A percentile compares a stretch with the other conserved stretches of the same genome.
These are phyloP conservation scores for Candida sakaeoensis DNA, from an alignment of 805 yeast genomes.

Conservation along the genomic window DNA sequence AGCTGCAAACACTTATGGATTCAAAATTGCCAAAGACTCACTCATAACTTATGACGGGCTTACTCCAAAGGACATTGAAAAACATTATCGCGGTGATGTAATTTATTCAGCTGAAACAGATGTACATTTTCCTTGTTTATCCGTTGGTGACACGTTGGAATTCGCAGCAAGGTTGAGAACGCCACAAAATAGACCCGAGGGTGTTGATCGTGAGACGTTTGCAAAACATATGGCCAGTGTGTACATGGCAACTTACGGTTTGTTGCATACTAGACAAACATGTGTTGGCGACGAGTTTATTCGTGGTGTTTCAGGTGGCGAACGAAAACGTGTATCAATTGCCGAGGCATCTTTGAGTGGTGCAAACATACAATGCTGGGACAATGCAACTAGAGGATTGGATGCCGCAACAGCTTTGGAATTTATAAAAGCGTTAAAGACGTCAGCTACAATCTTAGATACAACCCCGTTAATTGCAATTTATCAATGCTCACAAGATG, in stretches of 20 bases:
- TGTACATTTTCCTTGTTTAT: constrained; percentile 50
- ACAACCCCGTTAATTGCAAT: constrained; percentile 60
- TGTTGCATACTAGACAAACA: constrained; percentile 52
- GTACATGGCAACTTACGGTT: constrained; percentile 42
- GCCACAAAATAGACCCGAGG: constrained; percentile 31
- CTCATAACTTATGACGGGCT: constrained; percentile 30
- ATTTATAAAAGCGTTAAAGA: constrained; percentile 63
- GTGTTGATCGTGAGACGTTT: constrained; percentile 27
- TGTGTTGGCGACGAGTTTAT: constrained; percentile 63
- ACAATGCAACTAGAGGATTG: constrained; percentile 82
- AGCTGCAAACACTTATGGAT: constrained; percentile 33
- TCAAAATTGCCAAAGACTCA: constrained; percentile 27
- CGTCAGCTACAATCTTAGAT: constrained; percentile 48
- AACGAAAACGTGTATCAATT: constrained; percentile 78
- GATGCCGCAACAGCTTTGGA: constrained; percentile 84
- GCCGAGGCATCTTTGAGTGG: constrained; percentile 72
- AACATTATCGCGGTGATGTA: constrained; percentile 31
- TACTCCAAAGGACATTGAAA: constrained; percentile 21
- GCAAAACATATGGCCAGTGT: constrained; percentile 39
- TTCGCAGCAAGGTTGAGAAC: constrained; percentile 51
- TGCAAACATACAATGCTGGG: constrained; percentile 55
- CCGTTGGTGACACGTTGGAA: constrained; percentile 51
- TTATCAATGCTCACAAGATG: constrained; percentile 50
- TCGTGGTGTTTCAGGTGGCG: constrained; percentile 83
- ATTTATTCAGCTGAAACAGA: constrained; percentile 50